phyloP scores from a whole-genome alignment of 1,139 yeast genomes.

The Pneumocystis oryctolagi region DNA sequence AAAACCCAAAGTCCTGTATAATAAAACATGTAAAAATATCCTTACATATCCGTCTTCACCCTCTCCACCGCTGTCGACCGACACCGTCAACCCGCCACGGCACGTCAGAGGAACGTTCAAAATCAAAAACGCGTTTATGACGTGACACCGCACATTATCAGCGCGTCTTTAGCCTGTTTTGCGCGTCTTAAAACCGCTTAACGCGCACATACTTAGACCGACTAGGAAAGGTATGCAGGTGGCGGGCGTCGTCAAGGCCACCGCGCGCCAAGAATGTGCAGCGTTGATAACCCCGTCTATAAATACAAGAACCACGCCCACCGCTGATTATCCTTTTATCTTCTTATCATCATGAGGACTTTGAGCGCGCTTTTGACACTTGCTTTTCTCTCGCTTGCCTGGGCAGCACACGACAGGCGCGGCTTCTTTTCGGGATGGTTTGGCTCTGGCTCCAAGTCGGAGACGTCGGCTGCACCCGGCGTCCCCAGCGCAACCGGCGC shows the following conservation, averaged over 20 bases:
- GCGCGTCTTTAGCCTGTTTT: too few species aligned
- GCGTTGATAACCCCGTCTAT: too few species aligned
- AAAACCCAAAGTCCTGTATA: not conserved
- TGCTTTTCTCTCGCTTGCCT: not conserved
- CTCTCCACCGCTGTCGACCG: too few species aligned
- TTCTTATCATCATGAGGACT: not conserved
- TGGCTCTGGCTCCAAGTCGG: not conserved
- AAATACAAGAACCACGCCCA: not conserved
- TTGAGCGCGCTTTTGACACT: not conserved
- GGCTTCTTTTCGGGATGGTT: not conserved
- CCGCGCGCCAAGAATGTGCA: too few species aligned
- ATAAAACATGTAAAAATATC: too few species aligned
- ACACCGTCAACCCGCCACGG: too few species aligned
- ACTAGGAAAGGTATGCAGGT: not conserved
- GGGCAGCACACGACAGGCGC: not conserved
- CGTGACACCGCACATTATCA: too few species aligned
- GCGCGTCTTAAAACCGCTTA: too few species aligned
- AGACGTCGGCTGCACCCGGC: not conserved
- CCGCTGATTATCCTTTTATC: not conserved
- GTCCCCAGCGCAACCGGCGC: too few species aligned
- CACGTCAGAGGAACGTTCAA: too few species aligned
- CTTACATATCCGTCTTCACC: too few species aligned
- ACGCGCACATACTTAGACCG: not conserved
- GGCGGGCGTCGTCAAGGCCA: not conserved
- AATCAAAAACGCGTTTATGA: too few species aligned